Conservation (phyloP, 2,329 filamentous ascomycete genomes). For the Eutypella sp. region DNA sequence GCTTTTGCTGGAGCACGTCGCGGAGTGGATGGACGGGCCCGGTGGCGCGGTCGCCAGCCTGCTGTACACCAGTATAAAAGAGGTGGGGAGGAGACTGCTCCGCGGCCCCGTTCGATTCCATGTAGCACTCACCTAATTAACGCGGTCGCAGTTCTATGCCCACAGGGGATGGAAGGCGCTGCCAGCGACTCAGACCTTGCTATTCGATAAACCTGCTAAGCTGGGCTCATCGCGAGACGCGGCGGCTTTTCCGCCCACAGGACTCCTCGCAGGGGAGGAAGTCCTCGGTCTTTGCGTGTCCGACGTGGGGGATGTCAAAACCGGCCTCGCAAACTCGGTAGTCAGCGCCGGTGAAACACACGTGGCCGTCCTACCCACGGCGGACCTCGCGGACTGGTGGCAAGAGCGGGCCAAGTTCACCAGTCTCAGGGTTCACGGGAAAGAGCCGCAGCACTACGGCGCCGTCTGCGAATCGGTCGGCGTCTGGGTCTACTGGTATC, state of each 20-base stretch:
- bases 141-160: slow-evolving; percentile 10
- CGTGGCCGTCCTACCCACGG: slow-evolving; percentile 12
- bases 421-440: slow-evolving; percentile 1
- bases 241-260: slow-evolving; percentile 3
- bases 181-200: slow-evolving; percentile 6
- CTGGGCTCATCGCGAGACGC: not conserved
- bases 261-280: slow-evolving; percentile 6
- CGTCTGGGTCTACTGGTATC: slow-evolving; percentile 16
- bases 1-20: slow-evolving; percentile 10
- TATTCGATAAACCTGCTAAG: slow-evolving; percentile 1
- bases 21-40: slow-evolving; percentile 14
- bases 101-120: not conserved
- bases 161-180: slow-evolving; percentile 11
- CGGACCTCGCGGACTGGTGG: slow-evolving; percentile 10
- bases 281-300: slow-evolving; percentile 10
- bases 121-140: too few relatives aligned
- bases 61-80: slow-evolving; percentile 14
- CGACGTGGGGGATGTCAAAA: slow-evolving; percentile 7
- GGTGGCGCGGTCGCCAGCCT: slow-evolving; percentile 13
- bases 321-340: slow-evolving; percentile 1
- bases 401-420: slow-evolving; percentile 12
- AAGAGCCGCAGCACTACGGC: slow-evolving; percentile 7
- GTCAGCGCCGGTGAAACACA: slow-evolving; percentile 1
- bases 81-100: slow-evolving; percentile 2
- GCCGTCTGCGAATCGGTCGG: slow-evolving; percentile 11